phyloP scores from a whole-genome alignment of 495 filamentous ascomycete genomes.

The Penicillium tannophilum region DNA sequence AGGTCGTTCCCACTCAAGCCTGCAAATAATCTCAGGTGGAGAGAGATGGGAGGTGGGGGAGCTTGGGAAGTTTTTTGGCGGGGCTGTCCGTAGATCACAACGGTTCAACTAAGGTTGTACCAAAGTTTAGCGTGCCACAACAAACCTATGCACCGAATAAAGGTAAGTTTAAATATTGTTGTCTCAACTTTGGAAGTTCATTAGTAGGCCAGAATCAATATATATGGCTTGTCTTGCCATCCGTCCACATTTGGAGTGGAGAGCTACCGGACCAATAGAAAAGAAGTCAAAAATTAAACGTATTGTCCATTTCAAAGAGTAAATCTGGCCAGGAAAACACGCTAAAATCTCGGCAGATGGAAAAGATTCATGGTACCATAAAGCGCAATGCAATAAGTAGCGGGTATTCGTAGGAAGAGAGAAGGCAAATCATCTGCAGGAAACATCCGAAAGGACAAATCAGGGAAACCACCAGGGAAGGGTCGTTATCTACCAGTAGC shows the following conservation, averaged over 20 bases:
- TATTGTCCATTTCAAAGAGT: slow-evolving; percentile 8
- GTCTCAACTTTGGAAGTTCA: no score
- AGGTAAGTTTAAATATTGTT: background rate
- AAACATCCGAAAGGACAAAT: slow-evolving; percentile 12
- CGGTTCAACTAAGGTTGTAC: slow-evolving; percentile 8
- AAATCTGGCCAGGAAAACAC: slow-evolving; percentile 15
- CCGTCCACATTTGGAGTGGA: no score
- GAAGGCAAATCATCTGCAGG: slow-evolving; percentile 18
- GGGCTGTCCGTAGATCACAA: slow-evolving; percentile 28
- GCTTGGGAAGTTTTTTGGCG: slow-evolving; percentile 27
- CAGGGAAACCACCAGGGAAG: slow-evolving; percentile 5
- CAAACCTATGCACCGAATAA: background rate
- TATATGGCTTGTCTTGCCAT: background rate
- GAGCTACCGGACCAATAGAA: background rate
- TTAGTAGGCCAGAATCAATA: background rate
- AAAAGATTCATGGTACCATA: slow-evolving; percentile 25
- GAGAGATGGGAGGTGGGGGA: slow-evolving; percentile 13
- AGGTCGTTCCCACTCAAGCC: background rate
- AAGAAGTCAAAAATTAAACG: background rate
- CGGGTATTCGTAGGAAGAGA: slow-evolving; percentile 28
- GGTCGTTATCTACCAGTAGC: slow-evolving; percentile 44
- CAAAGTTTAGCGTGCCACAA: background rate
- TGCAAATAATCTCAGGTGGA: background rate
- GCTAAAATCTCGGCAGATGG: slow-evolving; percentile 23
- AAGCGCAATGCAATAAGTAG: slow-evolving; percentile 29